Evolutionary conservation across 768 basidiomycete species (phyloP), one percentile per base, ranked within the genome.

Genomic region (Panaeolus papilionaceus): DNA sequence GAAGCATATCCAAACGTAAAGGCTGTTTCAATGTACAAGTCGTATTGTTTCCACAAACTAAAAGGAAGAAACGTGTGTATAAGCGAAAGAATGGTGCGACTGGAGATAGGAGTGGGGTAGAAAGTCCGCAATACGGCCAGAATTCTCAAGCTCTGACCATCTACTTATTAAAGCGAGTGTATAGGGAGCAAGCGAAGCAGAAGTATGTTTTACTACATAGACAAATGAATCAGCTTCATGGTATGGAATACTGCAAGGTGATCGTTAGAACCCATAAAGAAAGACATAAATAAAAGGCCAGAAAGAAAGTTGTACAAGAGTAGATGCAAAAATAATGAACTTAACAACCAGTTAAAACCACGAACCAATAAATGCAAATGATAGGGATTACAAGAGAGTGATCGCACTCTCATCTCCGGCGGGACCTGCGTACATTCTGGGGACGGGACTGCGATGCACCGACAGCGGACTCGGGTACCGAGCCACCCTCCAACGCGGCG

Each of bases 401-500:
- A 11, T 51, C 14, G 20, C 26, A 26, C 47, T 51, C 54, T 58
- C 54, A 58, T 58, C 54, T 58, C 12, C 54, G 26, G 54, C 28
- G 54, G 33, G 54, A 58, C 33, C 54, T 58, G 54, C 54, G 54
- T 37, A 58, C 54, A 33, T 37, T 58, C 54, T 58, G 54, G 33
- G 54, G 54, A 58, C 28, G 54, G 54, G 54, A 28, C 28, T 58
- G 61, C 11, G 61, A 66, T 14, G 65, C 33, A 23, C 88, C 87
- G 42, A 91, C 80, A 3, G 86, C 80, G 67, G 82, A 85, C 9
- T 84, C 71, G n/a, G 92, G 91, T 39, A 92, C 80, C 16, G 86
- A 77, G 51, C 82, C 84, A 8, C 91, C 91, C 78, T 95, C 96
- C 71, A 98, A 79, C 8, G 95, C 94, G 61, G 94, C 93, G 26